Evolutionary conservation across 768 basidiomycete species (phyloP).

Genomic region (Pluteus cervinus): DNA sequence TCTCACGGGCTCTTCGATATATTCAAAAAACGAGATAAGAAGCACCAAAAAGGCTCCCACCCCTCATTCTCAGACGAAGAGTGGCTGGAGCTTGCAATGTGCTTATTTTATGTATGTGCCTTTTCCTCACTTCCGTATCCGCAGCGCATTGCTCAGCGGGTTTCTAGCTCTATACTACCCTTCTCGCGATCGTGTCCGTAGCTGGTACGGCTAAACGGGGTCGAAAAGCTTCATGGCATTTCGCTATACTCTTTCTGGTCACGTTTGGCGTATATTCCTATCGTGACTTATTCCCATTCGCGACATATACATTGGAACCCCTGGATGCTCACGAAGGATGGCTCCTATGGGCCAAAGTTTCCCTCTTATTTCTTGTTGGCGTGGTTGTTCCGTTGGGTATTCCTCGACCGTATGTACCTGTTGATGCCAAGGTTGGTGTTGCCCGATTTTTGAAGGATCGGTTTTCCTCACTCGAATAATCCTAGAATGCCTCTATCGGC

Average conservation of each 20-base stretch:
- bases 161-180: conserved; percentile 36
- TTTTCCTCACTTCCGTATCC: too few species aligned
- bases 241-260: conserved; percentile 21
- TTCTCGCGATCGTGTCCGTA: conserved; percentile 33
- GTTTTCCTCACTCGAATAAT: too few species aligned
- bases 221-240: conserved; percentile 16
- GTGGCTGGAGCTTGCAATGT: too few species aligned
- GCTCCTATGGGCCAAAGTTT: conserved; percentile 45
- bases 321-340: conserved; percentile 38
- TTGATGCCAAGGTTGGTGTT: conserved; percentile 41
- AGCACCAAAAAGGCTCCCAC: too few species aligned
- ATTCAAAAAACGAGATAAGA: too few species aligned
- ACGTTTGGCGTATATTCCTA: conserved; percentile 40
- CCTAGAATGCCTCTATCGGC: conserved; percentile 25
- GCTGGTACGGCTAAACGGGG: conserved; percentile 23
- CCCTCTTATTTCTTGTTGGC: conserved; percentile 33
- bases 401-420: conserved; percentile 49
- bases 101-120: too few species aligned
- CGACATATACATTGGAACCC: conserved; percentile 38
- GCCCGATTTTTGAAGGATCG: too few species aligned
- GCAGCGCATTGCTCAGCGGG: too few species aligned
- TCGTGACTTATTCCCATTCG: conserved; percentile 53
- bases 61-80: too few species aligned
- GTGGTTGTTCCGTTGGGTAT: conserved; percentile 44
- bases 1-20: too few species aligned